These are phyloP conservation scores for Microglena sp. DNA, from an alignment of 139 green algal genomes.

Conservation along the genomic window DNA sequence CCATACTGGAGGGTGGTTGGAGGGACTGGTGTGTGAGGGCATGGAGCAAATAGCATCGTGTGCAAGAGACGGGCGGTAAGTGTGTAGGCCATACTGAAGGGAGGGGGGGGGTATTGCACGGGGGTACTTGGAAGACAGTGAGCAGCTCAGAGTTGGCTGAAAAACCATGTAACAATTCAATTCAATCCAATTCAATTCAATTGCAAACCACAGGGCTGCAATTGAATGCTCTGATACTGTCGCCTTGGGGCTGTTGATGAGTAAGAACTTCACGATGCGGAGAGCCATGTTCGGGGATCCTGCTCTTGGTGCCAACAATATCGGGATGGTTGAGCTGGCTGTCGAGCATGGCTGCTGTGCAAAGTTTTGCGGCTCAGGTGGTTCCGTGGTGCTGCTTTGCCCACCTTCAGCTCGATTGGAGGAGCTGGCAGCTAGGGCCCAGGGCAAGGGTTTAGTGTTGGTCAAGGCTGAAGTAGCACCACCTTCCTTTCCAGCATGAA, in stretches of 20 bases:
- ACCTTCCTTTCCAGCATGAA: no score
- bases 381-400: constrained; percentile 62
- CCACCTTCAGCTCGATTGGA: no score
- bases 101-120: background rate
- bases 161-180: no score
- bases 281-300: constrained; percentile 59
- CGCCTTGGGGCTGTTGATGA: background rate
- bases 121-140: background rate
- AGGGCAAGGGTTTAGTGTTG: no score
- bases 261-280: constrained; percentile 3
- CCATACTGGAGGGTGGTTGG: background rate
- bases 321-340: constrained; percentile 64
- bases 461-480: no score
- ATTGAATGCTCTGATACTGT: no score
- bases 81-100: background rate
- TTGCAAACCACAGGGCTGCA: no score
- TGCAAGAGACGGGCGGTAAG: background rate
- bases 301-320: constrained; percentile 57
- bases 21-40: background rate
- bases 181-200: no score
- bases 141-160: background rate
- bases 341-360: constrained; percentile 30
- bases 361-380: constrained; percentile 84
- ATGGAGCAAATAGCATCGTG: background rate
- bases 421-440: no score